A percentile compares a stretch with the other conserved stretches of the same genome.
phyloP scores from a whole-genome alignment of 805 yeast species.

The Tetrapisispora arboricola region DNA sequence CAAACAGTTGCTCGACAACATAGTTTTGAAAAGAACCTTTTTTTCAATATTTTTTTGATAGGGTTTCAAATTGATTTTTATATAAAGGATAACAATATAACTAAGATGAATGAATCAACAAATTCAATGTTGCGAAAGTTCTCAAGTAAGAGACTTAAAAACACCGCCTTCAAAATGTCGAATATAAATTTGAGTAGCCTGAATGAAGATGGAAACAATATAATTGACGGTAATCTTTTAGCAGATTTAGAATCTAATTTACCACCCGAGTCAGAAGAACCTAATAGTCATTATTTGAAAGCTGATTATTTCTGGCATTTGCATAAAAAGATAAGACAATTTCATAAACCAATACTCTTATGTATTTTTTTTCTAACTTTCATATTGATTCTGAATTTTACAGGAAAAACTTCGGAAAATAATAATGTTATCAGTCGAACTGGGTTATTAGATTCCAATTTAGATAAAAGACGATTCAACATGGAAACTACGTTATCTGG shows the following conservation, averaged over 20 bases:
- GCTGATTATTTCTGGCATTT: not conserved
- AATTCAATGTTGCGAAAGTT: not conserved
- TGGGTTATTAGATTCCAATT: not conserved
- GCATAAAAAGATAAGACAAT: not conserved
- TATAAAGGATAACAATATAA: not conserved
- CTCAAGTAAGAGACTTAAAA: not conserved
- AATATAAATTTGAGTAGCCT: not conserved
- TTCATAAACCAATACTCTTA: not conserved
- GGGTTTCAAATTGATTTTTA: no score
- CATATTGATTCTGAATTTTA: no score
- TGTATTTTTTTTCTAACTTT: not conserved
- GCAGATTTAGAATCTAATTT: not conserved
- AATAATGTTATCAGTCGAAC: no score
- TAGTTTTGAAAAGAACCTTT: no score
- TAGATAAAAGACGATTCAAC: conserved; percentile 6
- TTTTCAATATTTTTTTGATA: no score
- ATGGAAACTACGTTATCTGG: conserved; percentile 20
- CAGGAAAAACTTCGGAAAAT: not conserved
- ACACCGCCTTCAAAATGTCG: not conserved
- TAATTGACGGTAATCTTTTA: not conserved
- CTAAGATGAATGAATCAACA: not conserved
- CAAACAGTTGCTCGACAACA: no score
- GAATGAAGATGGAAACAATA: not conserved
- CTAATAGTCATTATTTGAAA: not conserved
- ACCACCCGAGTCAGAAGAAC: not conserved